Evolutionary conservation across 2,329 filamentous ascomycete species (phyloP).

Genomic region (Ophiostoma triangulosporum): DNA sequence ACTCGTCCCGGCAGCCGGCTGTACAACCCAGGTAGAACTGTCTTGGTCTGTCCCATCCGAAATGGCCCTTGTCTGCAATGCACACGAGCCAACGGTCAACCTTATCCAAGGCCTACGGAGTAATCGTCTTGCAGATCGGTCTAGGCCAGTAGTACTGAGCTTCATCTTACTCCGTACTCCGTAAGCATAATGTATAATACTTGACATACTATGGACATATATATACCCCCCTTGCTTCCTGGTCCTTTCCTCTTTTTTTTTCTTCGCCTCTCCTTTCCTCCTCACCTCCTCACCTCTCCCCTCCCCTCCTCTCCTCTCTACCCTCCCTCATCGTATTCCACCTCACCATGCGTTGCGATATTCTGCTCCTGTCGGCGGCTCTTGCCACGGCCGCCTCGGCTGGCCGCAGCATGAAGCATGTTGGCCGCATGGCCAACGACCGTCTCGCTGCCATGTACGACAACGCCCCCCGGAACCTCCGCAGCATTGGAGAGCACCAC

Average conservation of each 20-base stretch:
- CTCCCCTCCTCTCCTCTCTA: not conserved
- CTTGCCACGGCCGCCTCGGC: conserved; percentile 6
- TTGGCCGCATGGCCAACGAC: conserved; percentile 2
- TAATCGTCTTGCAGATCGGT: too few species aligned
- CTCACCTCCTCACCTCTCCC: not conserved
- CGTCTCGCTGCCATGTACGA: not conserved
- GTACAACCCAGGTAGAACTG: not conserved
- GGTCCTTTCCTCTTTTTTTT: not conserved
- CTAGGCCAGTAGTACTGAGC: too few species aligned
- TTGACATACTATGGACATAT: too few species aligned
- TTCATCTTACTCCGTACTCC: too few species aligned
- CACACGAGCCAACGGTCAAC: too few species aligned
- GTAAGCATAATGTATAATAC: too few species aligned
- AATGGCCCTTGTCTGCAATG: too few species aligned
- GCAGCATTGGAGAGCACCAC: not conserved
- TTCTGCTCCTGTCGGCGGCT: conserved; percentile 4
- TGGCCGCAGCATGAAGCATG: conserved; percentile 12
- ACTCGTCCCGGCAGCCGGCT: not conserved
- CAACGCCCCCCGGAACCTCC: not conserved
- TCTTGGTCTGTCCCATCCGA: not conserved
- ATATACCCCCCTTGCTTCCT: not conserved
- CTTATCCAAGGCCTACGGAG: too few species aligned
- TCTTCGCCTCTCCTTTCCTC: not conserved
- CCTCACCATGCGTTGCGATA: conserved; percentile 8
- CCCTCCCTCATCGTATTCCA: not conserved